Conservation (phyloP, 2,329 filamentous ascomycete genomes). For the Hymenoscyphus occultus region DNA sequence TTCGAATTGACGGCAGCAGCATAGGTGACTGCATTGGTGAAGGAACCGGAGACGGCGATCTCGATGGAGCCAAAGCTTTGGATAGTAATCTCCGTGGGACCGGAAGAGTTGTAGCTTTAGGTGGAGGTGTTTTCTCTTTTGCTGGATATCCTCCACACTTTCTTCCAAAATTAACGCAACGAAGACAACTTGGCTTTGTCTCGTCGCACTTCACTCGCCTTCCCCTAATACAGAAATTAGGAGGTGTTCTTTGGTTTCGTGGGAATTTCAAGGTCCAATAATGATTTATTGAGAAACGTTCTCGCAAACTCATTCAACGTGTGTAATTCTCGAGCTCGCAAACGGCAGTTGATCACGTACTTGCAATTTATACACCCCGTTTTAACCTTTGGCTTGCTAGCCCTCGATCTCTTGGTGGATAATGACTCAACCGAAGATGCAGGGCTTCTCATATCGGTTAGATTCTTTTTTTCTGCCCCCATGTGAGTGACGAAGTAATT, state of each 20-base stretch:
- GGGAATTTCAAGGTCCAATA: too few relatives aligned
- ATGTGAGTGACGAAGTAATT: neutral
- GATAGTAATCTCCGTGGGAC: conserved; percentile 16
- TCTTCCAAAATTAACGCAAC: conserved; percentile 29
- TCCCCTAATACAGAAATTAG: conserved; percentile 11
- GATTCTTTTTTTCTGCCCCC: neutral
- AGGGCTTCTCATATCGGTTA: conserved; percentile 10
- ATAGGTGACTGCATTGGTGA: conserved; percentile 12
- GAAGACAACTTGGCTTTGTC: conserved; percentile 25
- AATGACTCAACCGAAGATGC: conserved; percentile 2
- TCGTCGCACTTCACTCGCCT: conserved; percentile 27
- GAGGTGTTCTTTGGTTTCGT: too few relatives aligned
- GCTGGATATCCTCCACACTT: conserved; percentile 26
- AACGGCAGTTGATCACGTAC: conserved; percentile 32
- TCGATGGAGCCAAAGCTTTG: conserved; percentile 12
- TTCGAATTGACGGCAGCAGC: neutral
- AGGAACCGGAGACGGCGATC: conserved; percentile 14
- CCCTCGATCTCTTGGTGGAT: conserved; percentile 22
- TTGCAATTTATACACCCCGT: conserved; percentile 66
- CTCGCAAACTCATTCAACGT: neutral
- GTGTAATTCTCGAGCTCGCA: neutral
- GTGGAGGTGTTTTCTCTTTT: conserved; percentile 12
- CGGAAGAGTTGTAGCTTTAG: conserved; percentile 12
- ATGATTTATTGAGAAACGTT: neutral
- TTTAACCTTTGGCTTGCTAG: conserved; percentile 51